phyloP scores from a whole-genome alignment of 2,329 filamentous ascomycete genomes.

The Cytospora piceae region DNA sequence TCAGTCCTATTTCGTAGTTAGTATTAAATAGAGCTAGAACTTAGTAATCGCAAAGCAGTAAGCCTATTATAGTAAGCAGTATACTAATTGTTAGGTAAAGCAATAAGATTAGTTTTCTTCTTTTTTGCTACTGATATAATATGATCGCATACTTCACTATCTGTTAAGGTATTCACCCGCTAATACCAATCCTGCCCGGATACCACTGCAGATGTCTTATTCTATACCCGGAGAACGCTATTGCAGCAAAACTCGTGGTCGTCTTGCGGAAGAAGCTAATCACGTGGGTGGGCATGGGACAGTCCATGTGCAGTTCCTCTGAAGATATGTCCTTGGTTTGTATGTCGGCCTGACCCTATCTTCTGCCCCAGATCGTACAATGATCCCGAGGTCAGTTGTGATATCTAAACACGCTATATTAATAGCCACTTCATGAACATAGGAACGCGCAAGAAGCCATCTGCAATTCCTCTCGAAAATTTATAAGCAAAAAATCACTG shows the following conservation, averaged over 20 bases:
- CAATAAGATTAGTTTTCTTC: no score
- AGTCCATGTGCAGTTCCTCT: not conserved
- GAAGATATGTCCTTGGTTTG: not conserved
- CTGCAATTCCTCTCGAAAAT: not conserved
- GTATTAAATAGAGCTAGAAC: no score
- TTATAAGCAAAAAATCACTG: slow-evolving; percentile 2
- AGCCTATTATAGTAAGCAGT: no score
- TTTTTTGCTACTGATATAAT: no score
- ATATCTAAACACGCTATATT: not conserved
- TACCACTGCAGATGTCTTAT: slow-evolving; percentile 12
- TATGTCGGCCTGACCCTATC: not conserved
- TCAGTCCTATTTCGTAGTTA: no score
- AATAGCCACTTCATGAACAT: not conserved
- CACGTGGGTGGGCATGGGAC: not conserved
- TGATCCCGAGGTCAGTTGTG: not conserved
- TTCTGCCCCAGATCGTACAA: not conserved
- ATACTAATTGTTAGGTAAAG: no score
- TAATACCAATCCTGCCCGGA: no score
- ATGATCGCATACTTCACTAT: not conserved
- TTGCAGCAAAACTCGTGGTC: slow-evolving; percentile 6
- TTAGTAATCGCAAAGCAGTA: no score
- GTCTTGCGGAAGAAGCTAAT: slow-evolving; percentile 14
- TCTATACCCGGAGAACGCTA: slow-evolving; percentile 17
- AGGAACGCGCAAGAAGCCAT: slow-evolving; percentile 1
- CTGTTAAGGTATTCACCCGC: slow-evolving; percentile 2